Base-by-base conservation (phyloP, 2,329 filamentous ascomycete genomes). In the Aschersonia sp. region DNA sequence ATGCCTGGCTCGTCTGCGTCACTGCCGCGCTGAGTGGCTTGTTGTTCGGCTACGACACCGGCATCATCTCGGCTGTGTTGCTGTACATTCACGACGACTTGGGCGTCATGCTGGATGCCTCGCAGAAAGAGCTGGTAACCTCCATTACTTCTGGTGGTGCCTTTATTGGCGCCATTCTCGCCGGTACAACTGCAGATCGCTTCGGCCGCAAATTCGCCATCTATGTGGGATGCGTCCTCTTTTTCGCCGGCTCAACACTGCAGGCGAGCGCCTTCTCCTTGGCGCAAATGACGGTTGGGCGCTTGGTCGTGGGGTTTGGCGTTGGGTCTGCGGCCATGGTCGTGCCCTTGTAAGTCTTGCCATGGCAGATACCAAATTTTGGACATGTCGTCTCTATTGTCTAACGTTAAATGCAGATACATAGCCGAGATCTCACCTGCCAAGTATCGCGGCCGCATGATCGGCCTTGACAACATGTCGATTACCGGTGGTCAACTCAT, bases 351-450 rank as follows among this genome's bases (percentile, higher is more conserved):
- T 54, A 50, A 52, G 52, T 48, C 44, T 35, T 39, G 6, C 14
- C 35, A 37, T 37, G 35, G 35, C 35, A 37, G 35, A 37, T 37
- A 37, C 35, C 35, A 37, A 37, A 37, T 37, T 7, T 37, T 37
- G 35, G 35, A 37, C 35, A 37, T 12, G 35, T 37, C 35, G 35
- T 12, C 35, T 37, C 35, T 12, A 37, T 37, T 37, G 35, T 37
- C 35, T 37, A 37, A 37, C 12, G 12, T 12, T 8, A 37, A 12
- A 37, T 37, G 48, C 41, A 56, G 41, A 7, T 76, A 75, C 52
- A 72, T 75, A 41, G 68, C 66, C 2, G 72, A 75, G 48, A 60
- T 75, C 4, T 67, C 72, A 1, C 72, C 71, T 0, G 65, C 70
- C 4, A 69, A 68, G 50, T 67, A 69, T 42, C 64, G 72, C 46